Base-by-base conservation (phyloP, 2,329 filamentous ascomycete genomes). In the Parasarocladium wereldwijsianum region DNA sequence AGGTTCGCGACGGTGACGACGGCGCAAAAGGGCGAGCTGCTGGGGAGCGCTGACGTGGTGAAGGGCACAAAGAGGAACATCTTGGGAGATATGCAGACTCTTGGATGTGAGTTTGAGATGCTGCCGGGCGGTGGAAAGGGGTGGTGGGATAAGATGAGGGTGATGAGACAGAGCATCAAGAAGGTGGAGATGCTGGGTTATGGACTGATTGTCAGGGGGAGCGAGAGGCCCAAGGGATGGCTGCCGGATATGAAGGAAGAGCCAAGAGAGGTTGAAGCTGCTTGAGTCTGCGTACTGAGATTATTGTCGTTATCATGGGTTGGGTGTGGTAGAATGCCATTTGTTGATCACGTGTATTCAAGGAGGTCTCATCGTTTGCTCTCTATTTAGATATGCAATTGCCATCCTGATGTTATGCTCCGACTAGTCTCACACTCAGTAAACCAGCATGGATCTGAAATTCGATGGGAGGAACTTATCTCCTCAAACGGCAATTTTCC, bases 111-210 rank as follows among this genome's bases (percentile, higher is more conserved):
- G 37, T 77, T 93, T 35, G 83, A 93, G 58, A 68, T 70, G 43
- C 57, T 94, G 31, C 65, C 63, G 53, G n/a, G 78, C 62, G 56
- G 64, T 50, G 46, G 63, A 38, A 39, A 60, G 62, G 41, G 60
- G 57, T 59, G 60, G 62, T 40, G 70, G 27, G 77, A 77, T 55
- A 98, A 98, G 64, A 70, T 84, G 57, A 72, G 76, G 23, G 78
- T 86, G 1, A 93, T 94, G 80, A 69, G 76, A 44, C 70, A 71
- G 46, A 92, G 84, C 50, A 85, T 98, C 16, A 76, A 79, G 46
- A 98, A 98, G 64, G 90, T 98, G 8, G 90, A 98, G 64, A 76
- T 72, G 40, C 70, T 87, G 15, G 75, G 85, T 17, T 98, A 96
- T 52, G 84, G 85, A 4, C 70, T 94, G 40, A 73, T 78, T 17